Evolutionary conservation across 2,329 filamentous ascomycete genomes (phyloP).

Genomic region (Chaetomiaceae sp.): DNA sequence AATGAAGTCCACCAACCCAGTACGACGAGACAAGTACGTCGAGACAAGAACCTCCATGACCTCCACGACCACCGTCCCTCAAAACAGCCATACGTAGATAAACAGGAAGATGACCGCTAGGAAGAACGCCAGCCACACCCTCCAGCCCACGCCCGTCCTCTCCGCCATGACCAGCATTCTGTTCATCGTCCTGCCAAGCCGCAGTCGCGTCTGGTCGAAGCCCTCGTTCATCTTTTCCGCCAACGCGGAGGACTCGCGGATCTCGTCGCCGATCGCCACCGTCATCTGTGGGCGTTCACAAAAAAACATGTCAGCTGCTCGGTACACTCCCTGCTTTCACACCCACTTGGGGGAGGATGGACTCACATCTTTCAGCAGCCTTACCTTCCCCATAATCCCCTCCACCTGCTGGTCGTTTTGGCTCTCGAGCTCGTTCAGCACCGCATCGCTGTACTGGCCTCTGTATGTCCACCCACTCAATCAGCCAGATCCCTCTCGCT

Average conservation of each 20-base stretch:
- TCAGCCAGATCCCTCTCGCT: too few relatives aligned
- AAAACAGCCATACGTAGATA: conserved; percentile 88
- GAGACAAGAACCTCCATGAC: not conserved
- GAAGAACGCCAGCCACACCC: conserved; percentile 88
- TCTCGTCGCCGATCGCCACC: conserved; percentile 88
- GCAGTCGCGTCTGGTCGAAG: conserved; percentile 78
- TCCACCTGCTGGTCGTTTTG: conserved; percentile 90
- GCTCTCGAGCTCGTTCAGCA: conserved; percentile 87
- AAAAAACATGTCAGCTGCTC: not conserved
- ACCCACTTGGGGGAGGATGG: too few relatives aligned
- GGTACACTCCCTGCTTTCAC: too few relatives aligned
- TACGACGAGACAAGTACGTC: not conserved
- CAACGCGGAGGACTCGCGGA: conserved; percentile 79
- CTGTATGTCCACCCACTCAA: conserved; percentile 34
- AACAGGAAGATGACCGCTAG: conserved; percentile 75
- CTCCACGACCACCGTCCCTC: conserved; percentile 24
- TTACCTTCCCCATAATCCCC: conserved; percentile 86
- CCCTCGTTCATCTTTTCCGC: conserved; percentile 94
- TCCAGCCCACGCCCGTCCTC: conserved; percentile 91
- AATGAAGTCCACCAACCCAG: not conserved
- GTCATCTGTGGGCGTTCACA: conserved; percentile 58
- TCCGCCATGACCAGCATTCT: conserved; percentile 95
- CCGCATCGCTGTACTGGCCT: conserved; percentile 88
- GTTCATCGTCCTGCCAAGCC: conserved; percentile 89
- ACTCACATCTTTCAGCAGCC: conserved; percentile 79